Base-by-base conservation (phyloP, 2,329 filamentous ascomycete species). In the Bipolaris sorokiniana region DNA sequence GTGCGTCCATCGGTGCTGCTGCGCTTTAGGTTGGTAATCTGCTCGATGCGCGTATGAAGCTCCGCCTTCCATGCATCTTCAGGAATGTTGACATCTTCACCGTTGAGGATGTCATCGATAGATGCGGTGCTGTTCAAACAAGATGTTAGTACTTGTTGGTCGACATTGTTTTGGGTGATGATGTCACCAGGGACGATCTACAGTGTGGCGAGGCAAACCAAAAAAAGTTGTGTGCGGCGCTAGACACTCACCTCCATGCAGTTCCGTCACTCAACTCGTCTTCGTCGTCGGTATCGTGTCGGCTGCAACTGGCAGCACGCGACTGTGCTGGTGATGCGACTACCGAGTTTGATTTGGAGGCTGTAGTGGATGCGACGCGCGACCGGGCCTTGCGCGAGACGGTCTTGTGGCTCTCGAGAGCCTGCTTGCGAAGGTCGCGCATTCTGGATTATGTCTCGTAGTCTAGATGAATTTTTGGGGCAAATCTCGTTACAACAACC, bases 1-100 rank as follows among this genome's bases (percentile, higher is more conserved):
- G 92, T 89, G 50, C 92, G 86, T 20, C 87, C 86, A 61, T 90
- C 85, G 22, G 83, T 85, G 63, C 88, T 92, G 76, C 88, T 91
- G 63, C 89, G 87, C 81, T 96, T 96, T 67, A 90, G 88, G 65
- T 90, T 86, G 52, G 89, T 82, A 26, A 96, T 84, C 64, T 90
- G 87, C 46, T 88, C 82, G 61, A 96, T 87, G 56, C 88, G 85
- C 60, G 88, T 84, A 26, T 83, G 80, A 33, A 93, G 78, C 54
- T 86, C 83, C 15, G 84, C 78, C 44, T 86, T 83, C 84, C 90
- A 90, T 18, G 80, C 79, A 23, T 83, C 82, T 40, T 73, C 67
- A 47, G 81, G 77, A 11, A 77, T 75, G 16, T 81, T 74, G 23
- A 82, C 76, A 50, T 86, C 84, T n/a, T 81, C 81, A 56, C 67